Percentiles rank a stretch among this genome's conserved stretches.
Evolutionary conservation across 768 basidiomycete genomes (phyloP).

Genomic region (Megacollybia marginata): DNA sequence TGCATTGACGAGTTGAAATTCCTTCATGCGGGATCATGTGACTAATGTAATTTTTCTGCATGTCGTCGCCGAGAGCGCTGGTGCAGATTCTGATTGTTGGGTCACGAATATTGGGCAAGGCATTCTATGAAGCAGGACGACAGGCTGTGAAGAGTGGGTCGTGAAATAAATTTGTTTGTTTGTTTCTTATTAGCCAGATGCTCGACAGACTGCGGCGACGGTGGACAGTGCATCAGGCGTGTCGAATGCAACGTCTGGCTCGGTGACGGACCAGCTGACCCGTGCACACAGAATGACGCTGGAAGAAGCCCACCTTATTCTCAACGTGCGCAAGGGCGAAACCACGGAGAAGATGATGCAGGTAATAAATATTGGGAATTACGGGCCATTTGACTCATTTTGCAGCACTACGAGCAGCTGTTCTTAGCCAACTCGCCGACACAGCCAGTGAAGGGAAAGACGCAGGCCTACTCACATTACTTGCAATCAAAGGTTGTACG

Average conservation of each 20-base stretch:
- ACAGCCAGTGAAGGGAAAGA: slow-evolving; percentile 33
- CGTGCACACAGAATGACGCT: slow-evolving; percentile 87
- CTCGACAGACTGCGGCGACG: slow-evolving; percentile 59
- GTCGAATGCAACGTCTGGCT: slow-evolving; percentile 66
- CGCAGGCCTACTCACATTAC: slow-evolving; percentile 73
- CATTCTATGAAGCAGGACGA: slow-evolving; percentile 80
- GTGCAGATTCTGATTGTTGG: slow-evolving; percentile 77
- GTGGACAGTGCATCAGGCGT: slow-evolving; percentile 67
- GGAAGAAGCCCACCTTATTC: slow-evolving; percentile 89
- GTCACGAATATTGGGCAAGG: slow-evolving; percentile 82
- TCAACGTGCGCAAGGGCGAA: slow-evolving; percentile 79
- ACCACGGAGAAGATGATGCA: slow-evolving; percentile 61
- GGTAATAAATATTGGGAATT: slow-evolving; percentile 33
- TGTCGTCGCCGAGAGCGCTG: slow-evolving; percentile 65
- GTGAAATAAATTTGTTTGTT: background rate
- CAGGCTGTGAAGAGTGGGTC: slow-evolving; percentile 90
- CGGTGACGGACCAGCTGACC: slow-evolving; percentile 73
- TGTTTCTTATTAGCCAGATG: slow-evolving; percentile 68
- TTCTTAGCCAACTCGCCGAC: slow-evolving; percentile 84
- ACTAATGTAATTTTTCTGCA: too few relatives aligned
- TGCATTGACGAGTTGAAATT: slow-evolving; percentile 56
- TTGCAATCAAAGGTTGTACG: slow-evolving; percentile 96
- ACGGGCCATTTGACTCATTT: slow-evolving; percentile 1
- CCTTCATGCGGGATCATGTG: too few relatives aligned
- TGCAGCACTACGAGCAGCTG: slow-evolving; percentile 85